Base-by-base conservation (phyloP, 345 rosid species). In the Moringa oleifera region DNA sequence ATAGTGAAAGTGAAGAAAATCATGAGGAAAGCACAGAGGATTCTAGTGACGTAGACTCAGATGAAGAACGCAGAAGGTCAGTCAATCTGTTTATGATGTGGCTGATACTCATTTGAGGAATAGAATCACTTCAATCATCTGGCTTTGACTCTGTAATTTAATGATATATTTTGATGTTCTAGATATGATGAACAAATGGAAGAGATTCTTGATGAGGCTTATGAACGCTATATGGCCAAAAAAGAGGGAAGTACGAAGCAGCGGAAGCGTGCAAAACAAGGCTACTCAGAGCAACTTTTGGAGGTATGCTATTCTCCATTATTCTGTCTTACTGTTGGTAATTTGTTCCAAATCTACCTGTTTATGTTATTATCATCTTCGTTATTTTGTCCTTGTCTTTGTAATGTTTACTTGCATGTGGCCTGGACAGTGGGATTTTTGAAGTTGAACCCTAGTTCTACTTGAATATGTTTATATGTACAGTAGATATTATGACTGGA, bases 141-240 rank as follows among this genome's bases (percentile, higher is more conserved):
- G 2, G 37, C 8, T 18, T 58, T 13, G 33, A 61, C 36, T 41
- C 11, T 61, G 51, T 31, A 47, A 62, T 62, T 18, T 23, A 41
- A 25, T 58, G 11, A 24, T 50, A 41, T 55, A 47, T 70, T 64
- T 61, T 69, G 50, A 25, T 71, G 67, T 69, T 46, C 59, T 73
- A 90, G 99, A 74, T 90, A 88, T 65, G 80, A 85, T 79, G 83
- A 85, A 71, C 73, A 80, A 73, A 73, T 90, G 78, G 97, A 90
- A 59, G 91, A 83, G 55, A 52, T 81, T 55, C 89, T 88, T 2
- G 99, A 94, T 65, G 75, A 82, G 69, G 85, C 82, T 19, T 94
- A 87, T 77, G 96, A 90, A 57, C 83, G 79, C 23, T 86, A 67
- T 67, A 76, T 75, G 51, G 73, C 76, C 65, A 88, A 78, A 76